Evolutionary conservation across 805 yeast species (phyloP).

Genomic region (Saturnispora besseyi): DNA sequence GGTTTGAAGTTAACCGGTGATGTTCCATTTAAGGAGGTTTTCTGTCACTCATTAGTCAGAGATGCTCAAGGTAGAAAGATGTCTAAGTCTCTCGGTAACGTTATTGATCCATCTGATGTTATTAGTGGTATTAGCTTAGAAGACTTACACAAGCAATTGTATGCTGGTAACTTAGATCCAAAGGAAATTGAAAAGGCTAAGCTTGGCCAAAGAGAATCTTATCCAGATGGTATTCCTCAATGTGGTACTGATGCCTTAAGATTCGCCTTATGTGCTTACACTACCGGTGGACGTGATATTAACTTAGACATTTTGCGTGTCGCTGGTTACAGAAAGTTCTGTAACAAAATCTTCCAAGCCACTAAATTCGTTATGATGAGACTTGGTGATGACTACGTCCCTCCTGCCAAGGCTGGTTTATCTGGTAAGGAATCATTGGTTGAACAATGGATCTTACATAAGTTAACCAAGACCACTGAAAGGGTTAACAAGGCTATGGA

Average conservation of each 20-base stretch:
- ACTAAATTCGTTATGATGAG: conserved; percentile 93
- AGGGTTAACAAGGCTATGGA: conserved; percentile 60
- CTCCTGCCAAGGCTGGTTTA: conserved; percentile 53
- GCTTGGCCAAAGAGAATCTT: conserved; percentile 78
- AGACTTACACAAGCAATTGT: conserved; percentile 67
- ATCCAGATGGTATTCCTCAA: conserved; percentile 97
- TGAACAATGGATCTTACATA: conserved; percentile 94
- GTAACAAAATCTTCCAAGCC: conserved; percentile 98
- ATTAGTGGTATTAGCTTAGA: conserved; percentile 79
- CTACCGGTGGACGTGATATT: conserved; percentile 98
- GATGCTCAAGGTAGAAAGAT: conserved; percentile 99
- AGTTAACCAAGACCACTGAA: conserved; percentile 62
- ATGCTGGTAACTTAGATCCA: conserved; percentile 79
- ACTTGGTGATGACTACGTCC: conserved; percentile 79
- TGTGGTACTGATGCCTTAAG: conserved; percentile 99
- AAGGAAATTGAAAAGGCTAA: conserved; percentile 80
- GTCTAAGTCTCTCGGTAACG: conserved; percentile 97
- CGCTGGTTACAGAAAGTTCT: conserved; percentile 98
- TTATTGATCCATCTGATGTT: conserved; percentile 91
- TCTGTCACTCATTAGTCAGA: conserved; percentile 96
- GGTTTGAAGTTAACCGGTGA: conserved; percentile 85
- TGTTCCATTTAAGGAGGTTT: conserved; percentile 91
- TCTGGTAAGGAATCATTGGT: conserved; percentile 83
- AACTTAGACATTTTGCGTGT: conserved; percentile 93
- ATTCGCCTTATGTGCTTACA: conserved; percentile 95